phyloP scores from a whole-genome alignment of 2,329 filamentous ascomycete genomes.

The Leptodontidium sp. region DNA sequence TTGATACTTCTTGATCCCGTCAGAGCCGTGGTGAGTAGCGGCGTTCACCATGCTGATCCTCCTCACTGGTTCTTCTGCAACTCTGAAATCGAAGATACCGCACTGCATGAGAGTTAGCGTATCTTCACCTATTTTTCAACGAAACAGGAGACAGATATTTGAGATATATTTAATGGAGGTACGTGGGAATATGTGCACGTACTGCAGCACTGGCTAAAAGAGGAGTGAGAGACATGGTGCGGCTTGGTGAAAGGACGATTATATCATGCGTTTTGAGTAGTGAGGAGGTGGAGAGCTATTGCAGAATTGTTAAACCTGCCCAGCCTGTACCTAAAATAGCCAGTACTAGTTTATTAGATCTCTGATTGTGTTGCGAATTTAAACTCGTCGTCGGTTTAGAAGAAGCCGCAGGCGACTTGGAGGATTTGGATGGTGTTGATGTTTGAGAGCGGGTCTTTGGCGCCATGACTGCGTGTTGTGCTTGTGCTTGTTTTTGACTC shows the following conservation, averaged over 20 bases:
- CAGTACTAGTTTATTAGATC: slow-evolving; percentile 26
- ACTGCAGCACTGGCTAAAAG: slow-evolving; percentile 53
- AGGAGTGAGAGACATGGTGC: slow-evolving; percentile 55
- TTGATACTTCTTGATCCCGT: slow-evolving; percentile 50
- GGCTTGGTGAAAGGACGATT: slow-evolving; percentile 52
- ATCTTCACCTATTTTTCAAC: not conserved
- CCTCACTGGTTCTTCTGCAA: slow-evolving; percentile 55
- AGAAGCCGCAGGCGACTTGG: not conserved
- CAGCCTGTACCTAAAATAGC: slow-evolving; percentile 51
- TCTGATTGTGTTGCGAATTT: not conserved
- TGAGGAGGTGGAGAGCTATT: slow-evolving; percentile 46
- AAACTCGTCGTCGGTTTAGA: not conserved
- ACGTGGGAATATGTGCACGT: not conserved
- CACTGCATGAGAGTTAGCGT: slow-evolving; percentile 34
- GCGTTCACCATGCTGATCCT: slow-evolving; percentile 40
- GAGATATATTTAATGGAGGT: not conserved
- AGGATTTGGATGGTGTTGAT: slow-evolving; percentile 6
- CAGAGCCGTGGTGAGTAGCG: slow-evolving; percentile 10
- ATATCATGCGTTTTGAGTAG: slow-evolving; percentile 46
- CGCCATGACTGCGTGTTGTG: slow-evolving; percentile 8
- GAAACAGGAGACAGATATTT: not conserved
- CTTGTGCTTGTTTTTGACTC: too few species aligned
- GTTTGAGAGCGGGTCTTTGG: slow-evolving; percentile 20
- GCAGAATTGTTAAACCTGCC: slow-evolving; percentile 51
- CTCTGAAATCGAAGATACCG: slow-evolving; percentile 54